phyloP scores from a whole-genome alignment of 2,329 filamentous ascomycete genomes.

The Fusarium acutatum region DNA sequence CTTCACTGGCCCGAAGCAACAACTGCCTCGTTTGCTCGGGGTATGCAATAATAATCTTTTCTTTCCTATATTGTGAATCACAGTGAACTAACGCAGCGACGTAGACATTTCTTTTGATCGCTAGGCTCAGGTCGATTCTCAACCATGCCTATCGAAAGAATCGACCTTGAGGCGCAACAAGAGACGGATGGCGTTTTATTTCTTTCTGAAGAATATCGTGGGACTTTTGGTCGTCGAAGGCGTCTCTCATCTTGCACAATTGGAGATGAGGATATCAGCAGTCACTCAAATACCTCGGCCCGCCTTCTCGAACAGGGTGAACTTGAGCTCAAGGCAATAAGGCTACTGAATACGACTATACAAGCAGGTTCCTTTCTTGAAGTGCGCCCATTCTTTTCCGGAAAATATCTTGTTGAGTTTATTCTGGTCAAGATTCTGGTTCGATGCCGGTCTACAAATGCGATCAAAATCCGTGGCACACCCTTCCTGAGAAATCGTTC shows the following conservation, averaged over 20 bases:
- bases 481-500: slow-evolving; percentile 49
- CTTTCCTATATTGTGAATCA: neutral
- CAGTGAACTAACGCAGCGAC: neutral
- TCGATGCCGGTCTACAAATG: slow-evolving; percentile 26
- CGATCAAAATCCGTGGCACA: slow-evolving; percentile 49
- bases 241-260: slow-evolving; percentile 40
- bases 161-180: slow-evolving; percentile 2
- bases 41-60: neutral
- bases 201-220: slow-evolving; percentile 17
- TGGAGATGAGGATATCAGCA: neutral
- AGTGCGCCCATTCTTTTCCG: slow-evolving; percentile 33
- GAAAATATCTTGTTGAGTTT: slow-evolving; percentile 44
- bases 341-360: slow-evolving; percentile 13
- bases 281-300: slow-evolving; percentile 24
- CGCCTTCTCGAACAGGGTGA: slow-evolving; percentile 36
- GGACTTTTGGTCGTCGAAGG: neutral
- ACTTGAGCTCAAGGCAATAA: slow-evolving; percentile 27
- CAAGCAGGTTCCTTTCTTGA: slow-evolving; percentile 43
- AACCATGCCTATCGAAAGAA: slow-evolving; percentile 10
- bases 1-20: neutral
- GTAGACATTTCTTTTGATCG: neutral
- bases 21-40: neutral
- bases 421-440: slow-evolving; percentile 56
- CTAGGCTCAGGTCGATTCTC: neutral
- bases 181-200: slow-evolving; percentile 22